phyloP scores from a whole-genome alignment of 352 stramenopile species.

The Phytopythium montanum region DNA sequence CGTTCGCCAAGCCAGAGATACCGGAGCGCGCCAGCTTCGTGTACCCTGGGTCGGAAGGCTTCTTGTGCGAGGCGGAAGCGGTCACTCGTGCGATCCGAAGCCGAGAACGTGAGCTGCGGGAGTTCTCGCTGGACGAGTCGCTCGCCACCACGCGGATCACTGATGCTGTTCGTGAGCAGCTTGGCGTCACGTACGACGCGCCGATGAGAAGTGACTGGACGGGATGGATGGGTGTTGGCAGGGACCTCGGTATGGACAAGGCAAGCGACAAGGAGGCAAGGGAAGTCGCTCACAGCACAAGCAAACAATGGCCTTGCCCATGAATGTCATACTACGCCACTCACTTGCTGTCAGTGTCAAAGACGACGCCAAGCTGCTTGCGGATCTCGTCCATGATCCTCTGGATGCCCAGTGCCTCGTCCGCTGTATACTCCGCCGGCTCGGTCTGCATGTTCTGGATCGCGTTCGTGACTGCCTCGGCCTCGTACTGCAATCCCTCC shows the following conservation, averaged over 20 bases:
- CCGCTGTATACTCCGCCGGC: constrained; percentile 34
- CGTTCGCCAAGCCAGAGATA: constrained; percentile 38
- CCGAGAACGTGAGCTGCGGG: constrained; percentile 35
- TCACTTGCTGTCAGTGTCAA: constrained; percentile 11
- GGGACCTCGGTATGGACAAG: too few relatives aligned
- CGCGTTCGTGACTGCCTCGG: constrained; percentile 33
- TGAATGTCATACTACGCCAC: too few relatives aligned
- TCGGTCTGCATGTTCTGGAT: constrained; percentile 33
- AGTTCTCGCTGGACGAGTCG: constrained; percentile 64
- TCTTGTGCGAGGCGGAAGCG: constrained; percentile 77
- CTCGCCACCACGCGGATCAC: constrained; percentile 63
- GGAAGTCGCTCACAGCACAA: too few relatives aligned
- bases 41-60: constrained; percentile 45
- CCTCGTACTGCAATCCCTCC: constrained; percentile 74
- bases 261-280: too few relatives aligned
- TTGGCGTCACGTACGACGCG: constrained; percentile 59
- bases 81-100: constrained; percentile 56
- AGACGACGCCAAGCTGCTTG: constrained; percentile 38
- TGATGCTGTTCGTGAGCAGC: constrained; percentile 58
- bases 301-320: too few relatives aligned
- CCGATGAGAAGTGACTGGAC: constrained; percentile 15
- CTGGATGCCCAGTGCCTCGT: constrained; percentile 46
- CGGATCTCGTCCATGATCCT: constrained; percentile 59
- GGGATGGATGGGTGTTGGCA: too few relatives aligned
- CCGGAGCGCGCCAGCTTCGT: constrained; percentile 46